Evolutionary conservation across 75 land plant species (phyloP).

Genomic region (Picea glauca): DNA sequence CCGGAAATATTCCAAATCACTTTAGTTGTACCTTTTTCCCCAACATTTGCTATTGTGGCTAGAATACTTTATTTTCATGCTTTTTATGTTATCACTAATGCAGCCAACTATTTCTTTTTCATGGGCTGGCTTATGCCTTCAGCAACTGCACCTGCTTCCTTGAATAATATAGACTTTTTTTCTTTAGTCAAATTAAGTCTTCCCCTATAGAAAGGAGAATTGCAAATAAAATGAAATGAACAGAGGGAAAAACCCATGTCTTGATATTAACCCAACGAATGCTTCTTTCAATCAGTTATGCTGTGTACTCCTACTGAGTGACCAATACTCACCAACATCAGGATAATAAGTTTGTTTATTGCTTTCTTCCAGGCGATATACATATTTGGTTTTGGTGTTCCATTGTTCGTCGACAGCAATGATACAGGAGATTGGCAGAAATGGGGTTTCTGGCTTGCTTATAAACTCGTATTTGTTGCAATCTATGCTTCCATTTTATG

Average conservation of each 20-base stretch:
- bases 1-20: too few relatives aligned
- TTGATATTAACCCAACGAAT: neutral
- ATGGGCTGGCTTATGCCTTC: neutral
- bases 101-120: neutral
- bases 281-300: neutral
- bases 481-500: constrained; percentile 67
- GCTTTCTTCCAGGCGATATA: constrained; percentile 53
- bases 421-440: constrained; percentile 45
- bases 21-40: too few relatives aligned
- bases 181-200: neutral
- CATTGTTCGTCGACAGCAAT: constrained; percentile 56
- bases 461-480: constrained; percentile 53
- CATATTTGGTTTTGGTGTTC: constrained; percentile 75
- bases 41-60: neutral
- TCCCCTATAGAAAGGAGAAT: neutral
- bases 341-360: neutral
- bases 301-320: neutral
- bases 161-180: neutral
- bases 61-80: neutral
- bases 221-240: neutral
- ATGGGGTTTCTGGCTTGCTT: constrained; percentile 85
- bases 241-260: neutral
- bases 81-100: neutral
- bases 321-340: neutral
- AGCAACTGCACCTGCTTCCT: neutral